Evolutionary conservation across 2,329 filamentous ascomycete genomes (phyloP).

Genomic region (Fusarium sterilihyphosum): DNA sequence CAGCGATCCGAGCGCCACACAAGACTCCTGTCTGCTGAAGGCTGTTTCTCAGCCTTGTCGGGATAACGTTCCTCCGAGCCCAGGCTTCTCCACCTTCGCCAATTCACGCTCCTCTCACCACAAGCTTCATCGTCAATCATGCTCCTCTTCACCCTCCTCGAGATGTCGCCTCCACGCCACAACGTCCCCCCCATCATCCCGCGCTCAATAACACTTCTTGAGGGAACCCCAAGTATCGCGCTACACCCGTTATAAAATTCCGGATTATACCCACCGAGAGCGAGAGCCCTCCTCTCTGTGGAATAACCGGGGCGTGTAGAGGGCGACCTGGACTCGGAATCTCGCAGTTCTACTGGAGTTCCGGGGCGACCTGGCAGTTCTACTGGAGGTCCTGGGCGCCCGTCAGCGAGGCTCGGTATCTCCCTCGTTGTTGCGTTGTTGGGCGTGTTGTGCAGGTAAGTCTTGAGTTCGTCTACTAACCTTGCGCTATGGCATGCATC

Average conservation of each 20-base stretch:
- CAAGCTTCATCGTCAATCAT: background rate
- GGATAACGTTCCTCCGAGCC: fast-evolving
- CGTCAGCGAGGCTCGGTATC: background rate
- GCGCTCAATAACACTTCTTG: background rate
- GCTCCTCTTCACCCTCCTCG: background rate
- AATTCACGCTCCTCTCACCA: background rate
- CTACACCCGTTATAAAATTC: constrained; percentile 22
- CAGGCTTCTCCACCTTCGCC: background rate
- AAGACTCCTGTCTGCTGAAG: background rate
- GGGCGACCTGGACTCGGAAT: constrained; percentile 10
- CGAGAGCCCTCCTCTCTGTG: background rate
- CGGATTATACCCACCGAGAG: constrained; percentile 17
- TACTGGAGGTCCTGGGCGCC: constrained; percentile 15
- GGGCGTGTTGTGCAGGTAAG: background rate
- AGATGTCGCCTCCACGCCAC: background rate
- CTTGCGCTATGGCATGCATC: constrained; percentile 11
- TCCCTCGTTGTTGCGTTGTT: background rate
- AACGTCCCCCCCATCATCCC: background rate
- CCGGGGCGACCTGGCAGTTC: constrained; percentile 13
- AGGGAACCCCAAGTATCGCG: background rate
- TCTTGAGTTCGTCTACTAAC: background rate
- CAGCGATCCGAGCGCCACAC: background rate
- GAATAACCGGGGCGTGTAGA: constrained; percentile 22
- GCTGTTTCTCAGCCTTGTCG: background rate
- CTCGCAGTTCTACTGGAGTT: constrained; percentile 26